phyloP scores from a whole-genome alignment of 2,329 filamentous ascomycete genomes.

The Lasiodiplodia theobromae region DNA sequence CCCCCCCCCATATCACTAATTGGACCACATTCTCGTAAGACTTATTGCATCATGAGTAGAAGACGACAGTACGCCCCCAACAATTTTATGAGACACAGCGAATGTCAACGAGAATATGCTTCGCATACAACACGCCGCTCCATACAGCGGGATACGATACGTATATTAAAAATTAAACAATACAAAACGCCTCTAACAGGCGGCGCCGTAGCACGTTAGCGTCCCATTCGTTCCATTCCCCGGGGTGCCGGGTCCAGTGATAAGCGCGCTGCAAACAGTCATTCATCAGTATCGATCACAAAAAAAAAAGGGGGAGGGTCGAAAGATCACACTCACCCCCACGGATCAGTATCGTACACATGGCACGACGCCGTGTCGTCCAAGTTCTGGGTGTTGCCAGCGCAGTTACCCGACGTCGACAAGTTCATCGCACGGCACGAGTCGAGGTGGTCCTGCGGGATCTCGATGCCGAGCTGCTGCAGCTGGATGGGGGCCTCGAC shows the following conservation, averaged over 20 bases:
- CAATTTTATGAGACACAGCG: too few species aligned
- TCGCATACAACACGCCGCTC: too few species aligned
- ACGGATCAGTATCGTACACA: slow-evolving; percentile 4
- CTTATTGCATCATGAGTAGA: too few species aligned
- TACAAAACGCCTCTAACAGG: neutral
- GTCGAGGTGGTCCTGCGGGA: slow-evolving; percentile 10
- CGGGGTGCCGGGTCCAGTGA: neutral
- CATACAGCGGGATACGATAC: too few species aligned
- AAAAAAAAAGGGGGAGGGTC: neutral
- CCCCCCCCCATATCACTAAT: too few species aligned
- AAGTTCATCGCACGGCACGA: slow-evolving; percentile 15
- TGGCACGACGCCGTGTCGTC: slow-evolving; percentile 2
- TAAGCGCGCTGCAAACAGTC: neutral
- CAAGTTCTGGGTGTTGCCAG: slow-evolving; percentile 6
- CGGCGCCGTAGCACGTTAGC: neutral
- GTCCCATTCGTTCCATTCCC: slow-evolving; percentile 7
- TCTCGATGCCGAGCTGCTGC: slow-evolving; percentile 22
- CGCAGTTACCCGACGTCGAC: slow-evolving; percentile 28
- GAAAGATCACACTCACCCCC: neutral
- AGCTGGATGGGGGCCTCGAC: slow-evolving; percentile 40
- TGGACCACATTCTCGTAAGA: too few species aligned
- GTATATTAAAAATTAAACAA: slow-evolving; percentile 11
- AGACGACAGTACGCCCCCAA: too few species aligned
- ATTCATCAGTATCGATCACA: neutral
- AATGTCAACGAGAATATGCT: too few species aligned